These are phyloP conservation scores for Bjerkandera adusta DNA, from an alignment of 1,284 basidiomycete species.

Conservation along the genomic window DNA sequence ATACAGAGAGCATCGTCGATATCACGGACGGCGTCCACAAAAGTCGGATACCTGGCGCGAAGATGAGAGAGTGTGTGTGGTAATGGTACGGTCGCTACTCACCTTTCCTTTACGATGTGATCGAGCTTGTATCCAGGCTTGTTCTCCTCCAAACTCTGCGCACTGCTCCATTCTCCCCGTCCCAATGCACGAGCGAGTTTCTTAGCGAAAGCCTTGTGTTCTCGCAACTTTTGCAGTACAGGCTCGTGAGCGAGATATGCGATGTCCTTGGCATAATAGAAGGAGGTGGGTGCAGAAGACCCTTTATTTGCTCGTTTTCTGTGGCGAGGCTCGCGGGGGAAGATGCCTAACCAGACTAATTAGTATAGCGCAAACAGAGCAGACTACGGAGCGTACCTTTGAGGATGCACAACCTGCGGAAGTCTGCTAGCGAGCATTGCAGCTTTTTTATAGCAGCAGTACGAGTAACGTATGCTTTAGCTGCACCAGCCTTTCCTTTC, in stretches of 20 bases:
- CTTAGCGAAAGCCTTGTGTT: conserved; percentile 99
- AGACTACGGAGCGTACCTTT: conserved; percentile 65
- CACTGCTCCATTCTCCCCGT: conserved; percentile 91
- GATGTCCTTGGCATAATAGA: conserved; percentile 99
- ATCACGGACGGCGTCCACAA: conserved; percentile 93
- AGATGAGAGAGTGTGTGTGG: background rate
- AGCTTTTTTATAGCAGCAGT: conserved; percentile 90
- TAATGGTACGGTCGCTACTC: conserved; percentile 21
- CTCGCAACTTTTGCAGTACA: conserved; percentile 90
- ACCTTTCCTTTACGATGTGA: conserved; percentile 98
- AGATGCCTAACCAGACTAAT: conserved; percentile 69
- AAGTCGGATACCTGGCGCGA: conserved; percentile 87
- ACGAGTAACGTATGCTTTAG: conserved; percentile 94
- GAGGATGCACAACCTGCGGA: conserved; percentile 94
- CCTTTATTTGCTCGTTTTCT: conserved; percentile 98
- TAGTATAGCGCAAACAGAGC: conserved; percentile 1
- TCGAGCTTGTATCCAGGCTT: conserved; percentile 89
- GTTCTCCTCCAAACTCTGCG: conserved; percentile 92
- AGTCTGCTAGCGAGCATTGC: conserved; percentile 96
- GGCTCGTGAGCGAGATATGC: conserved; percentile 98
- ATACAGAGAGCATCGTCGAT: conserved; percentile 98
- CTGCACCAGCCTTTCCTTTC: conserved; percentile 91
- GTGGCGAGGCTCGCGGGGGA: conserved; percentile 92
- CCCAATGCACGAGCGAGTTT: conserved; percentile 94
- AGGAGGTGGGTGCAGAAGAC: conserved; percentile 93